These are phyloP conservation scores for Pascua sp. DNA, from an alignment of 1,284 basidiomycete species.

Conservation along the genomic window DNA sequence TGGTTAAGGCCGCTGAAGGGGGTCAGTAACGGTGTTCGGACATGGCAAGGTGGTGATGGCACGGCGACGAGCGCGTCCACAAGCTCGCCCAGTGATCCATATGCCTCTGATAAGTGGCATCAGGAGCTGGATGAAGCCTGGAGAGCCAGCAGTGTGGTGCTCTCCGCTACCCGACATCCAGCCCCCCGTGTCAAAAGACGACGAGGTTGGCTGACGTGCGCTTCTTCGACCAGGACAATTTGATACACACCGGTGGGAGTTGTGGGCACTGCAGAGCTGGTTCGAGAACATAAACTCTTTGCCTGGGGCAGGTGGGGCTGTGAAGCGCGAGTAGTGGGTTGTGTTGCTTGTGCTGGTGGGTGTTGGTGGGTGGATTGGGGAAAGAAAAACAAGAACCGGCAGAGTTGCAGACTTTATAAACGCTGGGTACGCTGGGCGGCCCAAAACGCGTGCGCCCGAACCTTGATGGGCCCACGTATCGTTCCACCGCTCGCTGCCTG, in stretches of 20 bases:
- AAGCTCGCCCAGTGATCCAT: too few relatives aligned
- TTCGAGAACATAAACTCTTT: conserved; percentile 45
- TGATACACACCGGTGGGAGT: conserved; percentile 36
- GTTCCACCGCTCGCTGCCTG: too few relatives aligned
- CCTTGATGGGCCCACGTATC: too few relatives aligned
- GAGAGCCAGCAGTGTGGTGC: too few relatives aligned
- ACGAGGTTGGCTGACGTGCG: neutral
- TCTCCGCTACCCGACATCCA: too few relatives aligned
- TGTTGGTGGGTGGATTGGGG: neutral
- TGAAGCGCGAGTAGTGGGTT: conserved; percentile 2
- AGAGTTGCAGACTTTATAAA: too few relatives aligned
- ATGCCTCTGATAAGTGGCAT: too few relatives aligned
- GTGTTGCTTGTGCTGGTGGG: neutral
- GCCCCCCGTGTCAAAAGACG: conserved; percentile 36
- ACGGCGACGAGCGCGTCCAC: too few relatives aligned
- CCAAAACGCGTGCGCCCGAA: too few relatives aligned
- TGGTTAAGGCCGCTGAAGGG: conserved; percentile 48
- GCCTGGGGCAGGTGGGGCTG: neutral
- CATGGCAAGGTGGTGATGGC: too few relatives aligned
- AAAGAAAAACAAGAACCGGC: neutral
- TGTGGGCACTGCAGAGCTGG: conserved; percentile 45
- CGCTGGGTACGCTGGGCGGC: too few relatives aligned
- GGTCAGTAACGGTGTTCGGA: conserved; percentile 11
- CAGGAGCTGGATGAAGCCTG: too few relatives aligned
- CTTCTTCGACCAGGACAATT: conserved; percentile 6